Base-by-base conservation (phyloP, 176 grass and related monocot species). In the Hordeum marinum region DNA sequence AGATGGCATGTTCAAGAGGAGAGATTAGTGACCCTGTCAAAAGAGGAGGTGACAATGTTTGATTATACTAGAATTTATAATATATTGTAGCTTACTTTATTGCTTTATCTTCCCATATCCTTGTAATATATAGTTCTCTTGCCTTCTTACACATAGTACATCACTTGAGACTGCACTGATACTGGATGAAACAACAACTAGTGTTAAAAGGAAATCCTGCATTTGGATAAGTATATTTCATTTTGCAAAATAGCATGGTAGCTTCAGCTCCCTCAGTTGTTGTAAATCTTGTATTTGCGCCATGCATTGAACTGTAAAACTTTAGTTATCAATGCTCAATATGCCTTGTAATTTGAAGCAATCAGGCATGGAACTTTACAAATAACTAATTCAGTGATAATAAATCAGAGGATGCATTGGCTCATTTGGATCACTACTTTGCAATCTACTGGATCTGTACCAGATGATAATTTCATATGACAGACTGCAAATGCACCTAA, bases 1-100 rank as follows among this genome's bases (percentile, higher is more conserved):
- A 98, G 87, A 92, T 98, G 48, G 17, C 48, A 61, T 76, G 25
- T 85, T 58, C 20, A 41, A n/a, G n/a, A n/a, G n/a, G n/a, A n/a
- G n/a, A n/a, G n/a, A n/a, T n/a, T n/a, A n/a, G n/a, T n/a, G n/a
- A n/a, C n/a, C n/a, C n/a, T n/a, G n/a, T n/a, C n/a, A n/a, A n/a
- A n/a, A n/a, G n/a, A n/a, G n/a, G n/a, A n/a, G n/a, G n/a, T n/a
- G n/a, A n/a, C n/a, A n/a, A n/a, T n/a, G n/a, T n/a, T n/a, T n/a
- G n/a, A n/a, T n/a, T n/a, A 48, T 58, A 41, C 36, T 75, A 37
- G 41, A 64, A 1, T 60, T 11, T 76, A 72, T 26, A 34, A 21
- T 70, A 7, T 21, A 32, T 13, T 31, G 0, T 32, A 77, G 6
- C 13, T 5, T 64, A 79, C 36, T 64, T 63, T 29, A 31, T 64